phyloP scores from a whole-genome alignment of 345 rosid species.

The Xanthoceras sorbifolium region DNA sequence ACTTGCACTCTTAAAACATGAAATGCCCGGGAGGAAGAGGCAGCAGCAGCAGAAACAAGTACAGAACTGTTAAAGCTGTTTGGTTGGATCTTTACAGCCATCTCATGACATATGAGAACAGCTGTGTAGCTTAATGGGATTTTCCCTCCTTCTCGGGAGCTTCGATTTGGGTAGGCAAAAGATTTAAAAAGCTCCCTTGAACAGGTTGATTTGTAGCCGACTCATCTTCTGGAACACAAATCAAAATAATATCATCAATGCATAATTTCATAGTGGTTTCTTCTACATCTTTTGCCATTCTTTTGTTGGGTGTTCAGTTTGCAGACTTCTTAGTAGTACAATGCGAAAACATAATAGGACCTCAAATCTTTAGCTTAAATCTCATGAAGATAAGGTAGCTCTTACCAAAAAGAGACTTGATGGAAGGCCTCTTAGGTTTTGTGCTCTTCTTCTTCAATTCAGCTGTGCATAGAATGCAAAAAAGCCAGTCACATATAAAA shows the following conservation, averaged over 20 bases:
- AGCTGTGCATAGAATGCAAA: constrained; percentile 40
- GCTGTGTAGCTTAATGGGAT: constrained; percentile 37
- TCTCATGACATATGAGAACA: constrained; percentile 10
- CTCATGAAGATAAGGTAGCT: not conserved
- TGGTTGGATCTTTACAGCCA: constrained; percentile 2
- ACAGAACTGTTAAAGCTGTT: constrained; percentile 21
- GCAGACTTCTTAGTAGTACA: not conserved
- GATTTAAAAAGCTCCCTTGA: constrained; percentile 86
- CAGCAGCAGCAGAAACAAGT: constrained; percentile 22
- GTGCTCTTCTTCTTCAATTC: constrained; percentile 86
- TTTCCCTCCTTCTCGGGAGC: constrained; percentile 55
- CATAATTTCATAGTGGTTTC: not conserved
- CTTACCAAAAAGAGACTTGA: constrained; percentile 96
- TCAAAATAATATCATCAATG: not conserved
- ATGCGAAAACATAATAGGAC: not conserved
- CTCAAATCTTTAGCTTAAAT: not conserved
- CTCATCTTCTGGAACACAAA: constrained; percentile 67
- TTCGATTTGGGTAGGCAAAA: constrained; percentile 67
- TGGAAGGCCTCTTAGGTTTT: constrained; percentile 86
- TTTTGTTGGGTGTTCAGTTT: not conserved
- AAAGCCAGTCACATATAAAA: constrained; percentile 2
- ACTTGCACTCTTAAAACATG: constrained; percentile 16
- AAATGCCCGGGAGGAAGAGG: not conserved
- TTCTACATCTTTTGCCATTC: not conserved
- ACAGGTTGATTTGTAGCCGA: constrained; percentile 52